Conservation (phyloP, 83 land plant species). For the Thuja plicata region DNA sequence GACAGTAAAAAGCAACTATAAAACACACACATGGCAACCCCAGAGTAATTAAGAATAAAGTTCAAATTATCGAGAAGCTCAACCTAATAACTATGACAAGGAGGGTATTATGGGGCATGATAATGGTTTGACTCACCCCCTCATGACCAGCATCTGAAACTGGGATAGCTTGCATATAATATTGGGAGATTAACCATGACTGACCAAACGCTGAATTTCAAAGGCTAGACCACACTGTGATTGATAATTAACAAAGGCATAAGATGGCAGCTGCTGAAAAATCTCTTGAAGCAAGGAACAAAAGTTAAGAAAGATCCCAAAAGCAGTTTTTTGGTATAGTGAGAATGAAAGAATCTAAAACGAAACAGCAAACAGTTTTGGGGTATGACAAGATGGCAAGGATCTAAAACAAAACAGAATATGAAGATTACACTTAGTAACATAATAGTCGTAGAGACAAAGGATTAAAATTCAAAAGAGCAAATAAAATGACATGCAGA, state of each 20-base stretch:
- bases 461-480: neutral
- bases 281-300: neutral
- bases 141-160: neutral
- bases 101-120: neutral
- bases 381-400: neutral
- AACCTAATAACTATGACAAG: neutral
- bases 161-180: constrained; percentile 2
- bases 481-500: neutral
- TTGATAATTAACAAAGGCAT: neutral
- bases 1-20: neutral
- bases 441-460: no score
- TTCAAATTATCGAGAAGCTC: neutral
- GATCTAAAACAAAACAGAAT: neutral
- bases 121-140: neutral
- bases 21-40: neutral
- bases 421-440: neutral
- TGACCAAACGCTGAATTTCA: neutral
- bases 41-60: neutral
- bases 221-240: neutral
- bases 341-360: neutral
- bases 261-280: neutral
- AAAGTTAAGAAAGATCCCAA: neutral
- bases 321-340: neutral
- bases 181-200: neutral
- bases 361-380: neutral